phyloP scores from a whole-genome alignment of 2,329 filamentous ascomycete species.

The Colletotrichum euphorbiae region DNA sequence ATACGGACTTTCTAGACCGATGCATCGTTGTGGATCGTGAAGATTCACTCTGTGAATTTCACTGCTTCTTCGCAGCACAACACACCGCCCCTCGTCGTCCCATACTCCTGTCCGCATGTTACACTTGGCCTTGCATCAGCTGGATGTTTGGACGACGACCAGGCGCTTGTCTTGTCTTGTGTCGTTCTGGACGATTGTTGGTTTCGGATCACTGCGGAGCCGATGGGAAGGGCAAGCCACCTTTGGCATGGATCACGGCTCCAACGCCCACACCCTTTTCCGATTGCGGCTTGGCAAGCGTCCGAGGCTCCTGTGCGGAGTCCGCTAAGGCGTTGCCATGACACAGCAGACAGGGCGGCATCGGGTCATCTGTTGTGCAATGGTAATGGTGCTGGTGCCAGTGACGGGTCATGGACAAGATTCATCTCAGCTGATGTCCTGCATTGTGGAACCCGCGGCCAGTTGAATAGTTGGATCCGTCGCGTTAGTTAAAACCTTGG shows the following conservation, averaged over 20 bases:
- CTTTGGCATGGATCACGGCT: background rate
- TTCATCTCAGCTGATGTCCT: slow-evolving; percentile 17
- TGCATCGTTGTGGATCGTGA: background rate
- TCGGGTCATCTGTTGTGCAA: background rate
- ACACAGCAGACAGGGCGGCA: slow-evolving; percentile 14
- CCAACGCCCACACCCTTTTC: background rate
- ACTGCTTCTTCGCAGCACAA: background rate
- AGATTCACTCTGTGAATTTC: no score
- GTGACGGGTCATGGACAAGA: background rate
- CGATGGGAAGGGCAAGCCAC: slow-evolving; percentile 28
- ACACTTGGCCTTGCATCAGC: background rate
- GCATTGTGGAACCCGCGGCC: slow-evolving; percentile 16
- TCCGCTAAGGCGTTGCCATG: slow-evolving; percentile 28
- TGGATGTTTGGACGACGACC: slow-evolving; percentile 7
- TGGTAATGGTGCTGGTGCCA: background rate
- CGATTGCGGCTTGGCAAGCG: slow-evolving; percentile 30
- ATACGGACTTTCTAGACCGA: no score
- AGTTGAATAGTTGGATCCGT: background rate
- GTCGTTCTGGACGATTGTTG: slow-evolving; percentile 16
- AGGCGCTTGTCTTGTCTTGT: slow-evolving; percentile 17
- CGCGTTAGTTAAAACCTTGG: slow-evolving; percentile 21
- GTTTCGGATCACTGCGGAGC: slow-evolving; percentile 29
- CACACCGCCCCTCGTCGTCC: slow-evolving; percentile 3
- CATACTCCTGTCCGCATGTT: background rate
- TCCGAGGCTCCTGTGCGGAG: slow-evolving; percentile 23